phyloP scores from a whole-genome alignment of 116 monocot species.

The Cymodocea nodosa region DNA sequence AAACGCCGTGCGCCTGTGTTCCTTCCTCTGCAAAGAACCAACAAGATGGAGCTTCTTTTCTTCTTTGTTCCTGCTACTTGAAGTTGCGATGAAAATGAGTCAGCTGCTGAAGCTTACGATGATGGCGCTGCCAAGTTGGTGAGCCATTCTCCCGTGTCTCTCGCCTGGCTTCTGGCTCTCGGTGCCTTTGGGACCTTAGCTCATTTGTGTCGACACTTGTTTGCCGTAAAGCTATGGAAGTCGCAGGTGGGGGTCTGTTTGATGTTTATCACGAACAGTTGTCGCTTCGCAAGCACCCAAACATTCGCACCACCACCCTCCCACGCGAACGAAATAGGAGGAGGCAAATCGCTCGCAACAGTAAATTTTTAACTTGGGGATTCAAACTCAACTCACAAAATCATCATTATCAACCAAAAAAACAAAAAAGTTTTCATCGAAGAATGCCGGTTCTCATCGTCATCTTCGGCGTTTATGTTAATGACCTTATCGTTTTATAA shows the following conservation, averaged over 20 bases:
- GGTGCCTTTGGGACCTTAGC: background rate
- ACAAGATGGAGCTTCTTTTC: too few relatives aligned
- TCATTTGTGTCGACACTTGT: background rate
- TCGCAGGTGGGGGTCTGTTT: too few relatives aligned
- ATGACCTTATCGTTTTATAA: too few relatives aligned
- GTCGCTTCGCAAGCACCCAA: slow-evolving; percentile 5
- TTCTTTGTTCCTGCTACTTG: background rate
- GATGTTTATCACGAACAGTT: background rate
- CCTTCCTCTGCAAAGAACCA: too few relatives aligned
- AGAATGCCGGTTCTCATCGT: too few relatives aligned
- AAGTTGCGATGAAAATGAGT: background rate
- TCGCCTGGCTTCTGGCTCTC: background rate
- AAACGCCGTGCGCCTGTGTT: too few relatives aligned
- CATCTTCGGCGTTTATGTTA: too few relatives aligned
- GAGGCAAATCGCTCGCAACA: too few relatives aligned
- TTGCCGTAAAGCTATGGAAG: background rate
- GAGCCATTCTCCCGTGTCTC: background rate
- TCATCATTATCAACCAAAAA: too few relatives aligned
- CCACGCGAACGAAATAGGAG: background rate
- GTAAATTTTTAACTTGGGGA: too few relatives aligned
- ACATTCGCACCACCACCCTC: slow-evolving; percentile 6
- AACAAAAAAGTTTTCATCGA: too few relatives aligned
- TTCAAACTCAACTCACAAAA: too few relatives aligned
- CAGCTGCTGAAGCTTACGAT: background rate
- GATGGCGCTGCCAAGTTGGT: background rate